phyloP scores from a whole-genome alignment of 2,329 filamentous ascomycete genomes.

The Parastagonospora avenae region DNA sequence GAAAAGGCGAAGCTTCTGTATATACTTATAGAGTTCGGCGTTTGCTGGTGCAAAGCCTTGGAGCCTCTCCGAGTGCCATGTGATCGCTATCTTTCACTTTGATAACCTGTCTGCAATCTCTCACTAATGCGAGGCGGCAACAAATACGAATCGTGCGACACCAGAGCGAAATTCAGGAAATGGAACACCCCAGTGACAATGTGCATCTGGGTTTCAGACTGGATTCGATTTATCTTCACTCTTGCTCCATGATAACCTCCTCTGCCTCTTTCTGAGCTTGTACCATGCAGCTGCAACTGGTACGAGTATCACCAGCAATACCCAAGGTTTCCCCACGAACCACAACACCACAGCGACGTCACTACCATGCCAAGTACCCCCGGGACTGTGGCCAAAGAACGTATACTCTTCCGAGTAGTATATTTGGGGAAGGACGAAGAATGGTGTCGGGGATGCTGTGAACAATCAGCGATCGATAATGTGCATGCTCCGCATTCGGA shows the following conservation, averaged over 20 bases:
- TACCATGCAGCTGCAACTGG: background rate
- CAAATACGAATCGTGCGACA: too few species aligned
- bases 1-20: too few species aligned
- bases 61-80: too few species aligned
- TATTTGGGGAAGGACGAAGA: conserved; percentile 28
- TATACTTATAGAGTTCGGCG: too few species aligned
- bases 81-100: too few species aligned
- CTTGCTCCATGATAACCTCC: background rate
- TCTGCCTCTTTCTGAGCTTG: background rate
- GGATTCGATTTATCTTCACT: background rate
- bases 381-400: conserved; percentile 38
- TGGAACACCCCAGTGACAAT: background rate
- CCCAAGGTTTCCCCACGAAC: conserved; percentile 21
- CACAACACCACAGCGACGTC: conserved; percentile 37
- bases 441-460: conserved; percentile 6
- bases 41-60: too few species aligned
- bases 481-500: too few species aligned
- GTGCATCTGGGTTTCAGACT: background rate
- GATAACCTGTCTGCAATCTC: too few species aligned
- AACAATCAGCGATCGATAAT: background rate
- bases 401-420: conserved; percentile 38
- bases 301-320: conserved; percentile 3
- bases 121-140: too few species aligned
- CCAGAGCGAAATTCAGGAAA: too few species aligned
- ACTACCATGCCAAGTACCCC: conserved; percentile 38